Conservation (phyloP, 805 yeast species). For the Ogataea sp. region DNA sequence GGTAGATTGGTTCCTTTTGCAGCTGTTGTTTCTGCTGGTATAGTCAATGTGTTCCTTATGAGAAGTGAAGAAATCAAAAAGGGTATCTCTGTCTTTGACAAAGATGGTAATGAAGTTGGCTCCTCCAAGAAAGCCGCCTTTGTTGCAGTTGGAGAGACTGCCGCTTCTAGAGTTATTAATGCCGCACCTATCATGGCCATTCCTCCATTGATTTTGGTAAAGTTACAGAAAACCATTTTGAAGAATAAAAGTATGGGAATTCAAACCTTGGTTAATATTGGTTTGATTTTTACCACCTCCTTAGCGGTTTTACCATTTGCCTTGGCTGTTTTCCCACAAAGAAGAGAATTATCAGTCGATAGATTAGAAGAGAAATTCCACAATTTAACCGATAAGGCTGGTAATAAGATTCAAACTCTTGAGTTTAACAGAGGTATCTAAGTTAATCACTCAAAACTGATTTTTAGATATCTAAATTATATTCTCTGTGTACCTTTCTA, state of each 20-base stretch:
- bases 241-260: constrained; percentile 58
- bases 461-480: too few species aligned
- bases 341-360: constrained; percentile 50
- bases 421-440: constrained; percentile 93
- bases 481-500: too few species aligned
- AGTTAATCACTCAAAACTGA: too few species aligned
- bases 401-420: constrained; percentile 48
- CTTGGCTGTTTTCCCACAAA: constrained; percentile 90
- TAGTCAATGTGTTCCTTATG: constrained; percentile 94
- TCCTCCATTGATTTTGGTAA: constrained; percentile 81
- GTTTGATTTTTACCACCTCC: constrained; percentile 77
- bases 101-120: constrained; percentile 58
- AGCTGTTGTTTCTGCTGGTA: constrained; percentile 96
- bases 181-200: constrained; percentile 97
- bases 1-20: constrained; percentile 95
- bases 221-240: constrained; percentile 62
- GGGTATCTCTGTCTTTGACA: constrained; percentile 68
- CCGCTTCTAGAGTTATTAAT: constrained; percentile 86
- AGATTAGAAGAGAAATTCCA: constrained; percentile 60
- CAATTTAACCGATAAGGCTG: constrained; percentile 52
- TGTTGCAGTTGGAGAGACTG: constrained; percentile 95
- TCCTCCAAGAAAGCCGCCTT: constrained; percentile 80
- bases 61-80: constrained; percentile 87
- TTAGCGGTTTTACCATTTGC: constrained; percentile 91
- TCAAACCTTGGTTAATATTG: constrained; percentile 72